Evolutionary conservation across 768 basidiomycete genomes (phyloP), one percentile per base, ranked within the genome.

Genomic region (Nidularia sp.): DNA sequence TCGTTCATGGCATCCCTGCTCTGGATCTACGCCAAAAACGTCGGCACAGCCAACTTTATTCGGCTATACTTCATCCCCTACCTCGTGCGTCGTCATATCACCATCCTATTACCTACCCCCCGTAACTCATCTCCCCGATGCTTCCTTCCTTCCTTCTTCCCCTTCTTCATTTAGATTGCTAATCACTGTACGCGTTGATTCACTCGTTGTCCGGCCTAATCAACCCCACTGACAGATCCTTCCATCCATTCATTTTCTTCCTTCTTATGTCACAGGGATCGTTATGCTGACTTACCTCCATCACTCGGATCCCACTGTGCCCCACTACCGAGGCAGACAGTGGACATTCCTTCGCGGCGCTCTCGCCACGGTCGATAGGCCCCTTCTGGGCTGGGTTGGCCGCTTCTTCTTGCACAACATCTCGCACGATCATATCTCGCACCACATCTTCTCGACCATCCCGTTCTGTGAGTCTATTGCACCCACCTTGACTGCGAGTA

Each of bases 271-370:
- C 25, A 70, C 64, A 45, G 59, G 68, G 82, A 80, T 86, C 58
- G 79, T 84, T 53, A 84, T 81, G 79, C 66, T 83, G 49, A 83
- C 83, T 0, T 83, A 79, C 55, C 77, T 85, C 4, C 83, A 84
- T 54, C 83, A 85, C 62, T 78, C 79, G 5, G 80, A 81, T 56
- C 76, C 78, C 1, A 68, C 70, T 1, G 67, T 84, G 22, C 73
- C 81, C 0, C 77, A 82, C 60, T 85, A 81, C 60, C 78, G 82
- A 50, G 70, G 67, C 31, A 68, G 64, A 41, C 70, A 77, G 52
- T 84, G 82, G 81, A 71, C 72, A 5, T 83, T 78, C 69, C 72
- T 80, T 51, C 78, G 81, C 5, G 82, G 83, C 5, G 82, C 83
- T 1, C 59, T 80, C 31, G 71, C 79, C 5, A 84, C 82, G 1